Base-by-base conservation (phyloP, 2,329 filamentous ascomycete species). In the Paecilomyces dactylethromorphus region DNA sequence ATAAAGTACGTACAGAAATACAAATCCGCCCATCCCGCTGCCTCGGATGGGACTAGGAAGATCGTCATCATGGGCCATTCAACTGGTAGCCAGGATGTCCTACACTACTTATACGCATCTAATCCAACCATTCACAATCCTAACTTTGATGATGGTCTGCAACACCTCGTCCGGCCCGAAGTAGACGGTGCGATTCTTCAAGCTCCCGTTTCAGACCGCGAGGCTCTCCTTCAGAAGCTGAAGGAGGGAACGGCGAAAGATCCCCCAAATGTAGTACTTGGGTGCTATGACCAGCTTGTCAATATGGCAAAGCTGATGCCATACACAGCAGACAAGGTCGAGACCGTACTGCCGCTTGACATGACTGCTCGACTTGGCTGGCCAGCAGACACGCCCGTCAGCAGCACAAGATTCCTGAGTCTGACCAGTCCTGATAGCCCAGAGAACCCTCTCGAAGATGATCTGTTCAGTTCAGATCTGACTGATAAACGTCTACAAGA, bases 381-480 rank as follows among this genome's bases (percentile, higher is more conserved):
- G 49, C 66, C 69, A 1, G 57, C 63, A 21, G 63, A 68, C 53
- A 75, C 75, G 0, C 81, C 82, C 0, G 73, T 87, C 3, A 81
- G 76, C n/a, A 84, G 86, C 7, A 76, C 76, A 53, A 71, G 87
- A 50, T 87, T 85, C 70, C 69, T 87, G 35, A 84, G 83, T 53
- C 74, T 89, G 6, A 76, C 81, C 0, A 79, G 76, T 45, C 78
- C 78, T 0, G 74, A 74, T 53, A 82, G 79, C 22, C 83, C 83
- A 0, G 76, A 79, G 53, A 73, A 78, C 55, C 79, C 85, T 4
- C 89, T 87, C 10, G 88, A 90, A 59, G 92, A 97, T 70, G 92
- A 96, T 70, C 91, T 89, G 69, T 96, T 96, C 76, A 92, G 89
- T n/a, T 87, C 85, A 2, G 89, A 94, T 69, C 76, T 94, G n/a